These are phyloP conservation scores for Ganoderma boninense DNA, from an alignment of 1,284 basidiomycete genomes.

Conservation along the genomic window DNA sequence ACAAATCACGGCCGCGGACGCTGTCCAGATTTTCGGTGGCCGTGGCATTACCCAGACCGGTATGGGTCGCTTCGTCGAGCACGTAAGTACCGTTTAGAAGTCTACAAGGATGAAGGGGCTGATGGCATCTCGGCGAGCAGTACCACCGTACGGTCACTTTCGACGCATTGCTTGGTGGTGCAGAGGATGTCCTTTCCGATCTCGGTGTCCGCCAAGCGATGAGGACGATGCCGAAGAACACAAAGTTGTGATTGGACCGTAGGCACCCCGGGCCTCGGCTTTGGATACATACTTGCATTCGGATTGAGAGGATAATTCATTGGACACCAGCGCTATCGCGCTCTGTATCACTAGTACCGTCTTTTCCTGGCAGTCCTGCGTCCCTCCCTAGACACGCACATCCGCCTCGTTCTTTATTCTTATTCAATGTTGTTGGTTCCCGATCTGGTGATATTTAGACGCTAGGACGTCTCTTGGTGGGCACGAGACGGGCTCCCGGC, in stretches of 20 bases:
- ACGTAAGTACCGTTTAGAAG: conserved; percentile 50
- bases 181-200: conserved; percentile 75
- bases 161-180: conserved; percentile 76
- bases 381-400: neutral
- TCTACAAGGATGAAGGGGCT: conserved; percentile 5
- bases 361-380: neutral
- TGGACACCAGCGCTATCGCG: neutral
- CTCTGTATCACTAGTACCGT: conserved; percentile 4
- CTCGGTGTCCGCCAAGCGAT: conserved; percentile 73
- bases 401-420: neutral
- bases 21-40: conserved; percentile 84
- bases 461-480: neutral
- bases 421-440: neutral
- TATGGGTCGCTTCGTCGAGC: conserved; percentile 78
- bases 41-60: conserved; percentile 81
- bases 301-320: neutral
- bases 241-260: conserved; percentile 46
- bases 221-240: conserved; percentile 63
- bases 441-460: neutral
- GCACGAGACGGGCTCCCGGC: conserved; percentile 17
- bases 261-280: neutral
- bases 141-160: conserved; percentile 75
- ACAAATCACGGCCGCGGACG: conserved; percentile 80
- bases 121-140: conserved; percentile 41
- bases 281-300: neutral